Evolutionary conservation across 2,329 filamentous ascomycete genomes (phyloP).

Genomic region (Fusarium palustre): DNA sequence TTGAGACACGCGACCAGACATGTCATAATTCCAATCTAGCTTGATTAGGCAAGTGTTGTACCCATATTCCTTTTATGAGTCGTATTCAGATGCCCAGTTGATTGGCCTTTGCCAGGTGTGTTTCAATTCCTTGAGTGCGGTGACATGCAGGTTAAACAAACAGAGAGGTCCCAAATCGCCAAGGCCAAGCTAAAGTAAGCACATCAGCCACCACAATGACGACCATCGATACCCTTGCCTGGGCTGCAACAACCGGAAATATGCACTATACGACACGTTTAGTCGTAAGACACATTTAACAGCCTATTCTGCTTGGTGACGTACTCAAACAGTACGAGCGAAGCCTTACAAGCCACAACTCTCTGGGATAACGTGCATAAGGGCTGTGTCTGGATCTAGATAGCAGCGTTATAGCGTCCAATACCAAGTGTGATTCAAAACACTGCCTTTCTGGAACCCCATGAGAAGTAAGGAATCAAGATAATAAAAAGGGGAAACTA

Average conservation of each 20-base stretch:
- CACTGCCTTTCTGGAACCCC: background rate
- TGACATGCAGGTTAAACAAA: no score
- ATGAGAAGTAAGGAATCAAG: background rate
- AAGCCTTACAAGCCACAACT: background rate
- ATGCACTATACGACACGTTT: background rate
- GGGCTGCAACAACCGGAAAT: background rate
- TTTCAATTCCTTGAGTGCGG: no score
- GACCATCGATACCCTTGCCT: background rate
- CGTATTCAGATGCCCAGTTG: no score
- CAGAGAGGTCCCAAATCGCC: background rate
- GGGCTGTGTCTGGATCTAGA: background rate
- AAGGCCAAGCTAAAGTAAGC: constrained; percentile 15
- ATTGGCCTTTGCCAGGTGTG: no score
- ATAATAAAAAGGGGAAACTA: background rate
- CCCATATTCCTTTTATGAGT: no score
- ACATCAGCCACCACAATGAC: constrained; percentile 41
- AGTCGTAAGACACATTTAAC: background rate
- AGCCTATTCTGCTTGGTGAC: background rate
- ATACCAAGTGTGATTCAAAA: background rate
- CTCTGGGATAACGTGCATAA: background rate
- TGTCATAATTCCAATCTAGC: no score
- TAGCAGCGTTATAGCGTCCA: background rate
- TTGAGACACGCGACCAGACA: background rate
- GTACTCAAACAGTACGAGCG: constrained; percentile 9
- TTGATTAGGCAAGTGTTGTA: no score